phyloP scores from a whole-genome alignment of 495 filamentous ascomycete genomes.

The Penicillium lagena region DNA sequence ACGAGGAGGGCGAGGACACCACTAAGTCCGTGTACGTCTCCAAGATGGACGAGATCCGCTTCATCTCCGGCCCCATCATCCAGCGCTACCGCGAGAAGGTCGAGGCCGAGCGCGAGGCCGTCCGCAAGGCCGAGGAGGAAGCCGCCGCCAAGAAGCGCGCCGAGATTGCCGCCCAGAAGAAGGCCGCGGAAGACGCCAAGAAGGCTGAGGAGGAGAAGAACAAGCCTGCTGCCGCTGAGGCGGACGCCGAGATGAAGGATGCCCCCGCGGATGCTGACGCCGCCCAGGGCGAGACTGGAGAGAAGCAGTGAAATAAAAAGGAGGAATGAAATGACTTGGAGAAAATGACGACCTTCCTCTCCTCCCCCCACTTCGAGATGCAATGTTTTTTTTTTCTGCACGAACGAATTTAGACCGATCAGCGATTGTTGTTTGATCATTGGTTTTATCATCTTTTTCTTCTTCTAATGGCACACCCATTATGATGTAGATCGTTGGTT shows the following conservation, averaged over 20 bases:
- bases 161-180: slow-evolving; percentile 59
- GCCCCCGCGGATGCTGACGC: slow-evolving; percentile 36
- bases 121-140: slow-evolving; percentile 72
- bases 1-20: slow-evolving; percentile 93
- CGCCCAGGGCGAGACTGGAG: slow-evolving; percentile 31
- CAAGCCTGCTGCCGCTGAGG: slow-evolving; percentile 30
- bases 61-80: slow-evolving; percentile 82
- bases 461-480: slow-evolving; percentile 17
- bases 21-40: slow-evolving; percentile 88
- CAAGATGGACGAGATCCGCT: slow-evolving; percentile 94
- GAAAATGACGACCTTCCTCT: no score
- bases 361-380: slow-evolving; percentile 8
- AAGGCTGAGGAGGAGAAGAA: slow-evolving; percentile 42
- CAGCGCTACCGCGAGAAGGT: slow-evolving; percentile 93
- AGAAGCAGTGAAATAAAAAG: slow-evolving; percentile 33
- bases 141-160: slow-evolving; percentile 74
- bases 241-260: slow-evolving; percentile 53
- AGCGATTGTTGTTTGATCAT: slow-evolving; percentile 8
- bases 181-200: slow-evolving; percentile 45
- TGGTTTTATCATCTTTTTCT: slow-evolving; percentile 3
- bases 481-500: slow-evolving; percentile 24
- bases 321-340: no score
- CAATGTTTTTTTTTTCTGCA: slow-evolving; percentile 2
- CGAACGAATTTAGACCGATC: slow-evolving; percentile 17
- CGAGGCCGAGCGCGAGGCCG: slow-evolving; percentile 77